These are phyloP conservation scores for Jaltomata sinuosa DNA, from an alignment of 257 asterid species.

Conservation along the genomic window DNA sequence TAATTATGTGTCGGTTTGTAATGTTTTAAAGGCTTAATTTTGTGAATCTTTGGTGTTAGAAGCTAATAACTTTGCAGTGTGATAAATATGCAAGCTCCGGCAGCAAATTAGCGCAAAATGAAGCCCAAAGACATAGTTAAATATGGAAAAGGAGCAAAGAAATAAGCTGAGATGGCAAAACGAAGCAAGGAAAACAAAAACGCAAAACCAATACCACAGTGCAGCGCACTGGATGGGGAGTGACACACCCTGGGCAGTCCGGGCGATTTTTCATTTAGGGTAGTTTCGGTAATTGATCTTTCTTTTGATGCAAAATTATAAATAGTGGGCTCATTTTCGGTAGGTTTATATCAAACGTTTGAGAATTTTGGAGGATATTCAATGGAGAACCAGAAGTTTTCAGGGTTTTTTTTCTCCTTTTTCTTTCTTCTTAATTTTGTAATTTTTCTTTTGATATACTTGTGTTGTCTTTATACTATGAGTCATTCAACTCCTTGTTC, in stretches of 20 bases:
- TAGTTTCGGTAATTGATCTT: background rate
- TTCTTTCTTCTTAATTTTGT: background rate
- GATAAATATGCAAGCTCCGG: background rate
- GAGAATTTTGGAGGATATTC: background rate
- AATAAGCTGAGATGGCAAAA: background rate
- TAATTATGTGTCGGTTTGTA: background rate
- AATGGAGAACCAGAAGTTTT: background rate
- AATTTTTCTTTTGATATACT: background rate
- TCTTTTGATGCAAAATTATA: background rate
- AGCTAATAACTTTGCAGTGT: background rate
- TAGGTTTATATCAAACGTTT: background rate
- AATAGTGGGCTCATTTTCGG: background rate
- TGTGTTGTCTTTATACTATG: background rate
- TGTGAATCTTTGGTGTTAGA: background rate
- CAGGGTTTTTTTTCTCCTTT: background rate
- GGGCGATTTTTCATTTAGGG: background rate
- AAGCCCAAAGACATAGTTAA: background rate
- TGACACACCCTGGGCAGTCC: background rate
- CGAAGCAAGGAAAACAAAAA: background rate
- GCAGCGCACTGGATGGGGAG: background rate
- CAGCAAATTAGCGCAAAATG: background rate
- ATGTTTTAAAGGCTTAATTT: background rate
- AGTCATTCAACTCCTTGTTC: background rate
- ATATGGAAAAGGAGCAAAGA: background rate
- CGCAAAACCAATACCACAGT: background rate